These are phyloP conservation scores for Gnomoniopsis smithogilvyi DNA, from an alignment of 2,329 filamentous ascomycete species.

Conservation along the genomic window DNA sequence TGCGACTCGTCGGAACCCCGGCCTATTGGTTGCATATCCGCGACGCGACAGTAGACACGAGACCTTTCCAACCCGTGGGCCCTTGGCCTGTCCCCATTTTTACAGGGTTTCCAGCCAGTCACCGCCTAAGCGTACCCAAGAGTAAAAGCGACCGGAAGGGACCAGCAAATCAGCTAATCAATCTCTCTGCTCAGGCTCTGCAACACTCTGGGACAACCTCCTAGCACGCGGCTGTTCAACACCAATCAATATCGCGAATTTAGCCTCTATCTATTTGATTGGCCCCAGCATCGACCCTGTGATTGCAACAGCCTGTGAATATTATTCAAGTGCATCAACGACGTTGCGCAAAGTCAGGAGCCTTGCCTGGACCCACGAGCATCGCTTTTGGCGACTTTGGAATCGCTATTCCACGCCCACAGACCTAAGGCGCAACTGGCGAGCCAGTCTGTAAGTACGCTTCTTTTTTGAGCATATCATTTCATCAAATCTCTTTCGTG, in stretches of 20 bases:
- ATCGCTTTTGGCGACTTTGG: not conserved
- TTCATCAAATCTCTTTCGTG: not conserved
- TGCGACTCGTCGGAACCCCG: conserved; percentile 4
- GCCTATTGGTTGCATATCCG: conserved; percentile 12
- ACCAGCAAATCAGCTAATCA: conserved; percentile 51
- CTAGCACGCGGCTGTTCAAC: conserved; percentile 31
- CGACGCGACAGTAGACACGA: not conserved
- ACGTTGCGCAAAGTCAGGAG: conserved; percentile 30
- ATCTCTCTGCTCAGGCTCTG: conserved; percentile 31
- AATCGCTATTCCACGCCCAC: conserved; percentile 2
- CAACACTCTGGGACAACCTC: conserved; percentile 31
- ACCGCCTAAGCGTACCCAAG: conserved; percentile 24
- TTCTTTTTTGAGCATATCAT: not conserved
- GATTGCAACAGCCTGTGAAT: conserved; percentile 45
- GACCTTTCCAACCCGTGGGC: conserved; percentile 13
- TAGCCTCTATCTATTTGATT: conserved; percentile 43
- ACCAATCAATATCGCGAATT: conserved; percentile 51
- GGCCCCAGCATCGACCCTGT: conserved; percentile 47
- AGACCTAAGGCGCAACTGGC: conserved; percentile 2
- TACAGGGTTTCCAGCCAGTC: conserved; percentile 27
- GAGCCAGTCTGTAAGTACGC: conserved; percentile 2
- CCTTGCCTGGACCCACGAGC: conserved; percentile 12
- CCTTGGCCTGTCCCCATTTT: not conserved
- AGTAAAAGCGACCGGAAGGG: conserved; percentile 21
- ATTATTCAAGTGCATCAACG: conserved; percentile 29